Evolutionary conservation across 2,329 filamentous ascomycete genomes (phyloP).

Genomic region (Aspergillus proliferans): DNA sequence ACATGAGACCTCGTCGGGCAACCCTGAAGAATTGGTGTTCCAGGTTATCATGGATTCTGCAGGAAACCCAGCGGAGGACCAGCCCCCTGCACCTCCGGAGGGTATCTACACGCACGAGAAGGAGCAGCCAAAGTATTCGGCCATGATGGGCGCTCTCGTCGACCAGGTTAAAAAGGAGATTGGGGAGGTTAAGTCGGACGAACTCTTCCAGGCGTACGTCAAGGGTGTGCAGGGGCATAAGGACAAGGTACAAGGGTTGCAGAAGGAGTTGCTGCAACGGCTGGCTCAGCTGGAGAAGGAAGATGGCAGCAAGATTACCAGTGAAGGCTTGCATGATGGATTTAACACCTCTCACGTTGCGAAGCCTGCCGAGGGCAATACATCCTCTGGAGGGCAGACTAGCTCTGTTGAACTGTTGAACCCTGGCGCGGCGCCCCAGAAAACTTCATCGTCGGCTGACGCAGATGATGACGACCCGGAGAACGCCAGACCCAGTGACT

Average conservation of each 20-base stretch:
- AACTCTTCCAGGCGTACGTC: constrained; percentile 69
- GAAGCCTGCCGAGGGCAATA: constrained; percentile 50
- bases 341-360: constrained; percentile 82
- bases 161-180: constrained; percentile 87
- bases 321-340: constrained; percentile 78
- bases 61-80: constrained; percentile 63
- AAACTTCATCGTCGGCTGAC: constrained; percentile 49
- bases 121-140: constrained; percentile 76
- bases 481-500: constrained; percentile 66
- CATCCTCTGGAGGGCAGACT: constrained; percentile 36
- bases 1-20: constrained; percentile 60
- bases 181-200: constrained; percentile 63
- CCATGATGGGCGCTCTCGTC: constrained; percentile 96
- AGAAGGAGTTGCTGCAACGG: constrained; percentile 67
- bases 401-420: constrained; percentile 67
- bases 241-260: constrained; percentile 69
- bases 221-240: constrained; percentile 71
- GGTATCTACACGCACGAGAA: constrained; percentile 71
- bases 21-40: constrained; percentile 79
- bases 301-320: constrained; percentile 86
- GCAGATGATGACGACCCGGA: constrained; percentile 58
- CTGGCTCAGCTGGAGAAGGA: constrained; percentile 77
- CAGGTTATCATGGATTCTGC: constrained; percentile 79
- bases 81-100: constrained; percentile 68
- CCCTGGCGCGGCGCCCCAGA: constrained; percentile 43